Evolutionary conservation across 2,329 filamentous ascomycete genomes (phyloP).

Genomic region (Drechslera avenae): DNA sequence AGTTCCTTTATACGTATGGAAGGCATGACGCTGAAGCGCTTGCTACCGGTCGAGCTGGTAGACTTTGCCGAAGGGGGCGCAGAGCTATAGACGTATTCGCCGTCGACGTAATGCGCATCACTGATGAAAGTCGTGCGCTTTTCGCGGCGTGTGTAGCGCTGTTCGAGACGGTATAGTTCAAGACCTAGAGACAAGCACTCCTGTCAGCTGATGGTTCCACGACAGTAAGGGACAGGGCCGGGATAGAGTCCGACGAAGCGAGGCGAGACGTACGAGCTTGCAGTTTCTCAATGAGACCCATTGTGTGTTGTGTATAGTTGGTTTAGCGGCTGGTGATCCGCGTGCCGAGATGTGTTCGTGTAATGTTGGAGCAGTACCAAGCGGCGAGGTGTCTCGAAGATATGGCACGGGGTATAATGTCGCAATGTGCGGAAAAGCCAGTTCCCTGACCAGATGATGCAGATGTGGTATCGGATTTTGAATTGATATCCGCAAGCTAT

Average conservation of each 20-base stretch:
- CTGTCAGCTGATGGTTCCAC: constrained; percentile 10
- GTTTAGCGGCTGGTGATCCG: constrained; percentile 1
- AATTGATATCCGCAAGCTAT: constrained; percentile 4
- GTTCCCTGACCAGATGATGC: constrained; percentile 31
- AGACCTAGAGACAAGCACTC: constrained; percentile 59
- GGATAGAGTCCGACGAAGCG: constrained; percentile 6
- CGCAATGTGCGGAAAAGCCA: constrained; percentile 20
- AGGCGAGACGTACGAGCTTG: constrained; percentile 45
- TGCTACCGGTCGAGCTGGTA: constrained; percentile 30
- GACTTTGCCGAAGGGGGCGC: constrained; percentile 42
- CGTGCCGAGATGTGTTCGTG: constrained; percentile 13
- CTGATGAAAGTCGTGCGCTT: constrained; percentile 88
- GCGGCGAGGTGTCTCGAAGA: constrained; percentile 19
- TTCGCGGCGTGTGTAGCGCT: constrained; percentile 90
- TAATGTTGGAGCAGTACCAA: constrained; percentile 12
- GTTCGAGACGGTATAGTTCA: constrained; percentile 92
- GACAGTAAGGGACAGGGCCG: constrained; percentile 4
- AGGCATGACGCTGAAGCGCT: constrained; percentile 45
- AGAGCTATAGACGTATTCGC: constrained; percentile 81
- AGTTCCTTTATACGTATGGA: constrained; percentile 42
- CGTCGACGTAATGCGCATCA: constrained; percentile 90
- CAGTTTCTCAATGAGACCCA: constrained; percentile 50
- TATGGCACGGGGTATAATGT: constrained; percentile 20
- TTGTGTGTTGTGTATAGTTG: constrained; percentile 27
- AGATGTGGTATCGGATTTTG: constrained; percentile 20